Conservation (phyloP, 2,329 filamentous ascomycete genomes). For the Botrytis squamosa region DNA sequence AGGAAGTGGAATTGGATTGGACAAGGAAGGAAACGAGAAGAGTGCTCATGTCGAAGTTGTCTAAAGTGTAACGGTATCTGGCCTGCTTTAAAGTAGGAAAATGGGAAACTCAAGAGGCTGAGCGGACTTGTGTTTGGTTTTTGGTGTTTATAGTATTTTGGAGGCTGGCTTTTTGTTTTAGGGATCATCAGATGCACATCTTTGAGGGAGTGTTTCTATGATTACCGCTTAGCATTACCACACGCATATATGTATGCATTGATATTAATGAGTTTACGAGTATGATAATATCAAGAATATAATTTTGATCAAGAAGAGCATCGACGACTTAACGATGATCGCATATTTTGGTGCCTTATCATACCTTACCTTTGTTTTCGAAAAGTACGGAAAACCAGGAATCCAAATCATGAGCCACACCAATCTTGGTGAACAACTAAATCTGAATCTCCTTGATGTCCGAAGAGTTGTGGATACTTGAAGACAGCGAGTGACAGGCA, state of each 20-base stretch:
- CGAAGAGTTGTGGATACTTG: background rate
- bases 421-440: background rate
- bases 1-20: slow-evolving; percentile 23
- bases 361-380: background rate
- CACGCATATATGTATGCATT: background rate
- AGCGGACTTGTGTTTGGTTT: too few species aligned
- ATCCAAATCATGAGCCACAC: background rate
- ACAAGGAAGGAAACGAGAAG: slow-evolving; percentile 27
- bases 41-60: slow-evolving; percentile 18
- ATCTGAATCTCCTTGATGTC: background rate
- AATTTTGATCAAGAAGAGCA: background rate
- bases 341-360: background rate
- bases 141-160: background rate
- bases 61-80: background rate
- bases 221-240: background rate
- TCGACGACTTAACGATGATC: background rate
- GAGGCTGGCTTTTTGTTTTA: background rate
- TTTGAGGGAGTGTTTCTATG: background rate
- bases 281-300: background rate
- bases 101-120: too few species aligned
- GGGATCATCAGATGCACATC: background rate
- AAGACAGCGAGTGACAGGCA: too few species aligned
- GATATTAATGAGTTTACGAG: background rate
- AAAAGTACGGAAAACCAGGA: background rate
- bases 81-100: background rate